Conservation (phyloP, 2,329 filamentous ascomycete genomes). For the Chaetomiaceae sp. region DNA sequence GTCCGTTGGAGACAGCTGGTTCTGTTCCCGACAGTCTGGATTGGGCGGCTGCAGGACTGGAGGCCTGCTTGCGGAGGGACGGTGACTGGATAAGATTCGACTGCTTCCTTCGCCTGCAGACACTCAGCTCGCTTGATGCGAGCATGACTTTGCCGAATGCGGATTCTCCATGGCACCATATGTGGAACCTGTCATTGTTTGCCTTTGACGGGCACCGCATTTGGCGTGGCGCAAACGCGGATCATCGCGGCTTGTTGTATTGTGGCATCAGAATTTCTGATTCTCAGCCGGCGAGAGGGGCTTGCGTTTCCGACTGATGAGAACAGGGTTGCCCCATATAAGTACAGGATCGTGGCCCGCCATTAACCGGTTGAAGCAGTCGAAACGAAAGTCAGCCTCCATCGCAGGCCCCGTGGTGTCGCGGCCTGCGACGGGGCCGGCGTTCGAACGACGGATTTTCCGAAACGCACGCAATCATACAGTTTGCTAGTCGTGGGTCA, state of each 20-base stretch:
- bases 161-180: background rate
- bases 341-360: background rate
- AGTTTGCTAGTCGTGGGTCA: background rate
- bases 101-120: background rate
- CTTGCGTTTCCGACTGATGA: background rate
- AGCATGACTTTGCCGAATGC: background rate
- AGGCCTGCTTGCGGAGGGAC: background rate
- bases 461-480: background rate
- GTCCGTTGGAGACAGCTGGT: background rate
- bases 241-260: no score
- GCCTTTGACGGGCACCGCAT: no score
- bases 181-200: no score
- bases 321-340: background rate
- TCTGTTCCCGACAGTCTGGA: conserved; percentile 10
- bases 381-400: background rate
- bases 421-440: background rate
- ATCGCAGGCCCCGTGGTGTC: background rate
- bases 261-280: no score
- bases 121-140: background rate
- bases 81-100: conserved; percentile 9
- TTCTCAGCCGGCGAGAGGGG: background rate
- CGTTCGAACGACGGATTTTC: background rate
- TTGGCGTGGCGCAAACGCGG: no score
- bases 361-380: background rate
- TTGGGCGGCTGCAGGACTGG: conserved; percentile 11